Evolutionary conservation across 305 asterid species (phyloP), one percentile per base, ranked within the genome.

Genomic region (Rubia peregrina): DNA sequence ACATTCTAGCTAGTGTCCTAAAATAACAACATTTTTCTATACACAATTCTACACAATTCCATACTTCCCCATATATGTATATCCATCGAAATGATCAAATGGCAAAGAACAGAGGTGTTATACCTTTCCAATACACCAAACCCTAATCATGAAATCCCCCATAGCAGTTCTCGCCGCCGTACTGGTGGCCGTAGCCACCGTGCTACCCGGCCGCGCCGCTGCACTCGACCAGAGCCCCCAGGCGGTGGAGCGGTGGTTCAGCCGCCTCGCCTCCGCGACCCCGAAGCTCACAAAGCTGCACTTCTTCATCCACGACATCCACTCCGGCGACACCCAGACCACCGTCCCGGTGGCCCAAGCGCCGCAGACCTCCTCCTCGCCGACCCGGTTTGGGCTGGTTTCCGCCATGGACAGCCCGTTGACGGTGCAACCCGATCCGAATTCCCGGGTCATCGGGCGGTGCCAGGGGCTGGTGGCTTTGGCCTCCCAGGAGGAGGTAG

Each of bases 241-340:
- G 60, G 79, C 74, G 0, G 78, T 80, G 2, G 77, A 74, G 6
- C 8, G 68, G 21, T 80, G 84, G 84, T 77, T 80, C 79, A 0
- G 64, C 26, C 22, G 65, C 7, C 76, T 77, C 16, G 16, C 75
- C 4, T 30, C 62, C 16, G 51, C 73, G 9, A 71, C 64, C 36
- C 71, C 61, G 43, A 80, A 74, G 71, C 11, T 74, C 10, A 80
- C 80, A 7, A 80, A 56, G 36, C 81, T 80, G 14, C 82, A 77
- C 48, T 80, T 80, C 70, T 80, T 53, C 42, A 74, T 74, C 38
- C 84, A 80, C 69, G 82, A 80, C 30, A 62, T 59, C 19, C 19
- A 30, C 1, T 17, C 21, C 67, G 79, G 82, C 3, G 56, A 9
- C 24, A 64, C 61, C 5, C 82, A n/a, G 4, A 19, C 61, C 61